These are phyloP conservation scores for Iberis pinnata DNA, from an alignment of 345 rosid genomes.

Conservation along the genomic window DNA sequence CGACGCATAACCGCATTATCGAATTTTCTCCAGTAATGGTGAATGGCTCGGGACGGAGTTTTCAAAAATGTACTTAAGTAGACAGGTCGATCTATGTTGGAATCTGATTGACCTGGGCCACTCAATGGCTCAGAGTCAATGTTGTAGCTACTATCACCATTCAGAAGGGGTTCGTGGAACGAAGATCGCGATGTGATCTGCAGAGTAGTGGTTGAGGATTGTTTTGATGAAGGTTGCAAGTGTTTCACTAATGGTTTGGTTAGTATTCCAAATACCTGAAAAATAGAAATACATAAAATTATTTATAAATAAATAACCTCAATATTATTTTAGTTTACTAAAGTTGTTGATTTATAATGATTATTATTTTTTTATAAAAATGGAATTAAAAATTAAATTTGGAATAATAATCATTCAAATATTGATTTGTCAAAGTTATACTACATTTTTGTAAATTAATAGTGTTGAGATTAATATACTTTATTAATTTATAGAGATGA, in stretches of 20 bases:
- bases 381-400: no score
- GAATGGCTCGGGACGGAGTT: conserved; percentile 66
- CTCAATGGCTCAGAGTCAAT: conserved; percentile 18
- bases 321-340: no score
- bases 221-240: conserved; percentile 57
- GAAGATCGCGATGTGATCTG: conserved; percentile 52
- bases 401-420: no score
- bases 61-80: conserved; percentile 49
- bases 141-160: conserved; percentile 29
- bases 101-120: conserved; percentile 25
- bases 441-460: no score
- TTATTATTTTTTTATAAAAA: no score
- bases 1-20: conserved; percentile 89
- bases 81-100: conserved; percentile 28
- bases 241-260: conserved; percentile 73
- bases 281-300: no score
- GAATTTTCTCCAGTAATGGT: conserved; percentile 71
- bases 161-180: conserved; percentile 47
- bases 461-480: no score
- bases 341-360: no score
- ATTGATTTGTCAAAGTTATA: no score
- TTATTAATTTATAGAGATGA: no score
- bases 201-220: conserved; percentile 38
- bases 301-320: no score
- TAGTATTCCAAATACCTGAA: conserved; percentile 85